A percentile compares a stretch with the other conserved stretches of the same genome.
phyloP scores from a whole-genome alignment of 164 flowering plant species.

The Sextonia rubra region DNA sequence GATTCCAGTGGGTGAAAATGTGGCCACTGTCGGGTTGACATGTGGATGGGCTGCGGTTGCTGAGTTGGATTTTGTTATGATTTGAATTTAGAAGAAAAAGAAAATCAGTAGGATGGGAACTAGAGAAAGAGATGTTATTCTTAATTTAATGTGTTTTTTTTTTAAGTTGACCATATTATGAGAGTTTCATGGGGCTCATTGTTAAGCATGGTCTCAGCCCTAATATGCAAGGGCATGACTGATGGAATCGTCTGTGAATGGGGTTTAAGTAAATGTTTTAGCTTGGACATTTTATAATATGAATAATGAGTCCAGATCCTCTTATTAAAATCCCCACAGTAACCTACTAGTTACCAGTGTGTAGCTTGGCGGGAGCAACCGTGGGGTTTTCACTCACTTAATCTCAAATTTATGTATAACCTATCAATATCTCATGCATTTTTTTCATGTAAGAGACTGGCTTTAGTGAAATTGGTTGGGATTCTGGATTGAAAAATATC shows the following conservation, averaged over 20 bases:
- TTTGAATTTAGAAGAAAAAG: background rate
- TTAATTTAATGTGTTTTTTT: no score
- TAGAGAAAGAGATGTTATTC: background rate
- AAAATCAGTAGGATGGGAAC: background rate
- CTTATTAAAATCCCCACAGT: no score
- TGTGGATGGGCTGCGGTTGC: background rate
- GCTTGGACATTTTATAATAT: background rate
- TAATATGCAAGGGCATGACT: background rate
- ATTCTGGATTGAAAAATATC: no score
- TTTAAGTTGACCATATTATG: no score
- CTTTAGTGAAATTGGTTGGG: no score
- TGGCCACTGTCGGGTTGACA: background rate
- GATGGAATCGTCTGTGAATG: background rate
- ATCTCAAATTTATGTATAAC: no score
- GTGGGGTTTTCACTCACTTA: no score
- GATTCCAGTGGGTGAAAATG: slow-evolving; percentile 8
- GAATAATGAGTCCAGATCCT: no score
- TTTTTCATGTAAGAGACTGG: no score
- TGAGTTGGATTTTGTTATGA: background rate
- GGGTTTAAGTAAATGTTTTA: background rate
- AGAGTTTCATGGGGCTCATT: background rate
- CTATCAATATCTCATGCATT: background rate
- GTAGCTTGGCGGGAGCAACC: no score
- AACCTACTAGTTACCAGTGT: no score
- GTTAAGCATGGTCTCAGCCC: background rate